Base-by-base conservation (phyloP, 371 early-diverging fungal species). In the Syncephalis plumigaleata region DNA sequence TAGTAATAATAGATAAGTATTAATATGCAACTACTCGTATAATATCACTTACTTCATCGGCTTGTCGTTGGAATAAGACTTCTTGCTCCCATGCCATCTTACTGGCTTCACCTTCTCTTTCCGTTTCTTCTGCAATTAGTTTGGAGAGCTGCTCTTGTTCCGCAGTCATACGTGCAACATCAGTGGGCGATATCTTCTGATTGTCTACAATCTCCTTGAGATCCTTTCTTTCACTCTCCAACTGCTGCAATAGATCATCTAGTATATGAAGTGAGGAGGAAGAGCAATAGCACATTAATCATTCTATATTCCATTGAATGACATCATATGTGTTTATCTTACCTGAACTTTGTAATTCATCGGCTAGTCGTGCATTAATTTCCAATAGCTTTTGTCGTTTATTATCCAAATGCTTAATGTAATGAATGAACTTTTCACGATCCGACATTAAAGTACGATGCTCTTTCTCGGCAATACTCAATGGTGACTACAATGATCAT, bases 151-250 rank as follows among this genome's bases (percentile, higher is more conserved):
- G 27, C 31, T 53, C 53, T 18, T 48, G 49, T 24, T 53, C 48
- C 21, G 47, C 38, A 40, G 42, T 42, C 53, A 53, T 53, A 8
- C 53, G 49, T 47, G 47, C 48, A 27, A 47, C 44, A 48, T 53
- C 53, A 17, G 47, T 45, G 13, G 37, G 39, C 7, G 53, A 53
- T 21, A 53, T 48, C 20, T 47, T 37, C 25, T 53, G 53, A 24
- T 20, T 42, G 21, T 53, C 48, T 4, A 53, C 53, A 17, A 26
- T 25, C 23, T 15, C 27, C 18, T 52, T 47, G 16, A 52, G 26
- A 23, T 47, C 39, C 16, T n/a, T 39, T 16, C 44, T 47, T 44
- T 48, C 48, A 18, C 22, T 44, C 47, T 44, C 45, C 16, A 38
- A 16, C 36, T 42, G 16, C 13, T 9, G 17, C n/a, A 53, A 20